A percentile compares a stretch with the other conserved stretches of the same genome.
phyloP scores from a whole-genome alignment of 768 basidiomycete genomes.

The Rhodotorula diobovata region DNA sequence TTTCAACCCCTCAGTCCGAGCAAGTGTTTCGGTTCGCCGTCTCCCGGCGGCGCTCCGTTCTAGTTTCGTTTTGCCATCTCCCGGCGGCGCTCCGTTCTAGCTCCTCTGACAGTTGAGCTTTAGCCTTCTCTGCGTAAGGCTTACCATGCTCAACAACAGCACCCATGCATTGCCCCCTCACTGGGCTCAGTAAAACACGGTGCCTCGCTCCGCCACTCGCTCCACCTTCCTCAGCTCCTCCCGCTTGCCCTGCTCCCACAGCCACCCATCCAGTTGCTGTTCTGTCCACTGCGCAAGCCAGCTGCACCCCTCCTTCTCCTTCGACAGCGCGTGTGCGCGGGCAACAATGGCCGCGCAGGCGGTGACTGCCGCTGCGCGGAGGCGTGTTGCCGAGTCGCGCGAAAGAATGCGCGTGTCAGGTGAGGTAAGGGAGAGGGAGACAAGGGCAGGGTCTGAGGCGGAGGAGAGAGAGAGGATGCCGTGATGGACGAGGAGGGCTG shows the following conservation, averaged over 20 bases:
- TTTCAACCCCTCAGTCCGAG: too few species aligned
- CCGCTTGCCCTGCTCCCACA: conserved; percentile 16
- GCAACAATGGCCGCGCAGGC: neutral
- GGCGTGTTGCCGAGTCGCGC: neutral
- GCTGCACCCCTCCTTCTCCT: neutral
- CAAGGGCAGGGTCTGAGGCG: conserved; percentile 9
- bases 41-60: too few species aligned
- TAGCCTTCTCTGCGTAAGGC: too few species aligned
- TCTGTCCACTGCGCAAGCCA: conserved; percentile 7
- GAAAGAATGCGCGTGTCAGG: conserved; percentile 4
- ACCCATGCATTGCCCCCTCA: neutral
- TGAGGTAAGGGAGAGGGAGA: neutral
- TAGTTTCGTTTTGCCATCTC: too few species aligned
- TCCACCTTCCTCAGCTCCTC: conserved; percentile 1
- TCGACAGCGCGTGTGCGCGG: neutral
- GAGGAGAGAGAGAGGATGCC: conserved; percentile 1
- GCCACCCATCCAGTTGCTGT: conserved; percentile 13
- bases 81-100: too few species aligned
- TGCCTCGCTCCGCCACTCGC: conserved; percentile 21
- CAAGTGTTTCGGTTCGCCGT: too few species aligned
- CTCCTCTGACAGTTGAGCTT: too few species aligned
- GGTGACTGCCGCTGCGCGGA: conserved; percentile 12
- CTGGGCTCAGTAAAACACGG: conserved; percentile 17
- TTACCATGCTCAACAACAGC: neutral
- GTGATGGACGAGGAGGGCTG: conserved; percentile 52